phyloP scores from a whole-genome alignment of 1,284 basidiomycete species.

The Cutaneotrichosporon spelunceum region DNA sequence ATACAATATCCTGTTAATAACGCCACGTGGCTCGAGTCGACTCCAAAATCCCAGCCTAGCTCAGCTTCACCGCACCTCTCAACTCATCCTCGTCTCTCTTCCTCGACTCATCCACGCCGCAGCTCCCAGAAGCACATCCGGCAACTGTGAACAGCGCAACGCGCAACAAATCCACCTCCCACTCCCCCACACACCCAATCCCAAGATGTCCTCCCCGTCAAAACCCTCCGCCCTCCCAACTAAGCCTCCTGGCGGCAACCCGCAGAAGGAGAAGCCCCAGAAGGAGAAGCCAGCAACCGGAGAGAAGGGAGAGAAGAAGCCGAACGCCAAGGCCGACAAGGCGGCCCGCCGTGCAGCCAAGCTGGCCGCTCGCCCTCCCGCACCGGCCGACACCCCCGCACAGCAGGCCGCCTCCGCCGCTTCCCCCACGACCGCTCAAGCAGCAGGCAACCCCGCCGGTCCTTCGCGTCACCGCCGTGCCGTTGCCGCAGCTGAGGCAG shows the following conservation, averaged over 20 bases:
- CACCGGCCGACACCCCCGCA: slow-evolving; percentile 9
- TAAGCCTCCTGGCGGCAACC: background rate
- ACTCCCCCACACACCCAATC: background rate
- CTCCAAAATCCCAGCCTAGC: background rate
- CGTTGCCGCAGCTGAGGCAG: slow-evolving; percentile 20
- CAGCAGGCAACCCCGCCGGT: slow-evolving; percentile 2
- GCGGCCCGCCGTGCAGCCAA: slow-evolving; percentile 50
- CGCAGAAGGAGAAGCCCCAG: background rate
- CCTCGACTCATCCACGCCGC: background rate
- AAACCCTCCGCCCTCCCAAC: background rate
- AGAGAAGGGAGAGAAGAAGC: slow-evolving; percentile 23
- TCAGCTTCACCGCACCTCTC: background rate
- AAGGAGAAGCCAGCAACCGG: too few relatives aligned
- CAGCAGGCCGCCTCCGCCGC: background rate
- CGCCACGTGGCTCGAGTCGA: background rate
- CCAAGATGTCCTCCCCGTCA: slow-evolving; percentile 8
- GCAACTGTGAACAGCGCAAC: background rate
- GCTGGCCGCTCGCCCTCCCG: slow-evolving; percentile 35
- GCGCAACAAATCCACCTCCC: background rate
- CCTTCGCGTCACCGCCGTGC: slow-evolving; percentile 22
- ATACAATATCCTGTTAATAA: background rate
- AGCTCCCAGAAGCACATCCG: background rate
- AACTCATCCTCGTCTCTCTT: background rate
- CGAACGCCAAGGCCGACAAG: slow-evolving; percentile 48
- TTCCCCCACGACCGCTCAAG: background rate